Base-by-base conservation (phyloP, 257 asterid genomes). In the Solanum raphanifolium region DNA sequence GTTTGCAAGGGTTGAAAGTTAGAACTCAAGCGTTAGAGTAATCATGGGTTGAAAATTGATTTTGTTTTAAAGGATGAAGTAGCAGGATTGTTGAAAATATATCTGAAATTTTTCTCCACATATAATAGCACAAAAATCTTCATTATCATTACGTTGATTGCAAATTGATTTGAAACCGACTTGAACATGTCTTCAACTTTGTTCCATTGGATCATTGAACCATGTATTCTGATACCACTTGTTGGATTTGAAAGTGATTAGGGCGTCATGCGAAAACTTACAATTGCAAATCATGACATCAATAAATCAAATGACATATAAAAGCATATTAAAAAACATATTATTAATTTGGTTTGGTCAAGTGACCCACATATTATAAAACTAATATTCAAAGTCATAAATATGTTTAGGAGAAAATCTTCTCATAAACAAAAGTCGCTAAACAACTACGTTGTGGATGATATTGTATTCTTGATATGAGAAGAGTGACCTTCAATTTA, bases 261-360 rank as follows among this genome's bases (percentile, higher is more conserved):
- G 0, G 4, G 0, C 10, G 4, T 55, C n/a, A 55, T 55, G 4
- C 1, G 9, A 0, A 18, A 55, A 7, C 4, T 55, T 18, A 7
- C 0, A 55, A 55, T 55, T 55, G n/a, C 1, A 55, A 55, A 55
- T 52, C 10, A 55, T 18, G 10, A 55, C n/a, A 55, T 55, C 65
- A 1, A 55, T 52, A 55, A 18, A 55, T 55, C 65, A 55, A 0
- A 18, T 55, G n/a, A 55, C n/a, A 18, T 18, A 55, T 55, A 55
- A 55, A 46, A 55, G 10, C 65, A 18, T 55, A 52, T 48, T 18
- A 18, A 52, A 52, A 52, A 52, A 18, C 9, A 52, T 52, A 55
- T 55, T 55, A 55, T 55, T 55, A 18, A 55, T 55, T 18, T 55
- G 23, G 2, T 55, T 55, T 55, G 4, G 9, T 55, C 23, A 55